phyloP scores from a whole-genome alignment of 2,329 filamentous ascomycete genomes.

The Diaporthe velutina region DNA sequence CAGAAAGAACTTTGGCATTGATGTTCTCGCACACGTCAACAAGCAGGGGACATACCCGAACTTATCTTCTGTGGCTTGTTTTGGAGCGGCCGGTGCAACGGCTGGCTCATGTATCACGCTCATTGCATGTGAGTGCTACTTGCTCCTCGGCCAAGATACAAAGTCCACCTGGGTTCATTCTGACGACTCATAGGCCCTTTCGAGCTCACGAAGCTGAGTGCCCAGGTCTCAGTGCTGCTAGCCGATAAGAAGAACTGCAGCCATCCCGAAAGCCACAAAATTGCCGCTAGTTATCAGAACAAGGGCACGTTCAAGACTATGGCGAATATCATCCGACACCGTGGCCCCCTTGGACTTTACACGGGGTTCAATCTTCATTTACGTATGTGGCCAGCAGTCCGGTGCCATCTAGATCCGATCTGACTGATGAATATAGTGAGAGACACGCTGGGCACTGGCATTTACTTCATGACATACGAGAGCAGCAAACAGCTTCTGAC shows the following conservation, averaged over 20 bases:
- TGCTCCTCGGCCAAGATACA: background rate
- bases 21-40: conserved; percentile 81
- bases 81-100: conserved; percentile 82
- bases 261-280: conserved; percentile 65
- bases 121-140: conserved; percentile 73
- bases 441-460: conserved; percentile 85
- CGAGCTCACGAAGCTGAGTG: conserved; percentile 89
- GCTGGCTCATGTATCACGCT: conserved; percentile 84
- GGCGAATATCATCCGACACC: conserved; percentile 80
- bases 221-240: conserved; percentile 85
- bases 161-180: background rate
- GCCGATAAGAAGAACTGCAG: conserved; percentile 66
- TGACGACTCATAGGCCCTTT: conserved; percentile 73
- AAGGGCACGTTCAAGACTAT: conserved; percentile 84
- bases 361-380: conserved; percentile 85
- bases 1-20: conserved; percentile 73
- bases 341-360: conserved; percentile 81
- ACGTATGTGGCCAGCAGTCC: conserved; percentile 64
- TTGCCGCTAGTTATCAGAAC: conserved; percentile 79
- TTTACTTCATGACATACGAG: conserved; percentile 93
- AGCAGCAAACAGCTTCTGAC: conserved; percentile 86
- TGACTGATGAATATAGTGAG: conserved; percentile 66
- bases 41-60: conserved; percentile 78
- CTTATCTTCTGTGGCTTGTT: conserved; percentile 79
- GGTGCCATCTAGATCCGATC: background rate